Base-by-base conservation (phyloP, 805 yeast genomes). In the Ascoidea tarda region DNA sequence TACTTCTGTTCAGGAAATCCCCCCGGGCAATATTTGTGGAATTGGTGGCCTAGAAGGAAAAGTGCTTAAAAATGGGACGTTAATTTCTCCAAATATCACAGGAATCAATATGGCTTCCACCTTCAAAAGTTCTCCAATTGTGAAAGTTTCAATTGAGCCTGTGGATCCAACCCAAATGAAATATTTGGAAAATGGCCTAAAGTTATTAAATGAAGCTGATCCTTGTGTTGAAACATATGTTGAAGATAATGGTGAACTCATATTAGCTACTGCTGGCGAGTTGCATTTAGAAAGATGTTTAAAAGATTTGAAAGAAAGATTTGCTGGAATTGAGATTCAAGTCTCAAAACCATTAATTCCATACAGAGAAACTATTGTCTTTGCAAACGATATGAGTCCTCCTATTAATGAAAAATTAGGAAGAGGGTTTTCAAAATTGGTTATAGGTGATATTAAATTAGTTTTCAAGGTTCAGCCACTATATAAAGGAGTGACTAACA, bases 111-210 rank as follows among this genome's bases (percentile, higher is more conserved):
- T 83, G 50, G 96, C 96, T 0, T 84, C 87, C 58, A 72, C 88
- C 16, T 84, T 81, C 52, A 67, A 31, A 10, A 32, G 50, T 6
- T 78, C 85, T n/a, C 99, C 99, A 1, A 91, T 93, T 63, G 87
- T 93, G 59, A 80, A 89, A 58, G 96, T 93, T 38, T 97, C 99
- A 0, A 71, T 93, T n/a, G 99, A 93, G 63, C 96, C 99, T 1
- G 83, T 78, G 5, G 85, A 88, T 59, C 96, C 96, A 6, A 75
- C 83, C 50, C 82, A 88, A 59, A 77, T 89, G 74, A 81, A 77
- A 49, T 78, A 77, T 59, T 71, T 93, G 48, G 95, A 82, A 50
- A 73, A 74, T 33, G 99, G 99, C 0, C 71, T 93, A 54, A 81
- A 80, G 58, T 69, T 87, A 53, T 71, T 93, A 46, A 81, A 90